phyloP scores from a whole-genome alignment of 2,329 filamentous ascomycete species.

The Alternaria sp. region DNA sequence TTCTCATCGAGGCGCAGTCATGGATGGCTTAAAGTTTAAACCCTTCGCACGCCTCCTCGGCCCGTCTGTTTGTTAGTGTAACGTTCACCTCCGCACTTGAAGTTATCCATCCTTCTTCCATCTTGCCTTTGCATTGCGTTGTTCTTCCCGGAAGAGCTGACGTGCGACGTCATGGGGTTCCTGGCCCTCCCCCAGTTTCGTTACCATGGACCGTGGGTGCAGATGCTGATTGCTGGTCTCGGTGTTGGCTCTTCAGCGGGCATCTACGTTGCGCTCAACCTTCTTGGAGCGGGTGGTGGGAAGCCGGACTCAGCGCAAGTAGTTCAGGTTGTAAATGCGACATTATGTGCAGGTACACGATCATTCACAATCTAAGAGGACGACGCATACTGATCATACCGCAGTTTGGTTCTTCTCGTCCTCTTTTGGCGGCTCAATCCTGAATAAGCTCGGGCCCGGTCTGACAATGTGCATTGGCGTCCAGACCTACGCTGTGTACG shows the following conservation, averaged over 20 bases:
- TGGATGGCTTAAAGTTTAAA: background rate
- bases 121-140: background rate
- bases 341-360: conserved; percentile 31
- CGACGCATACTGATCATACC: background rate
- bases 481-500: conserved; percentile 39
- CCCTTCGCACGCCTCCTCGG: background rate
- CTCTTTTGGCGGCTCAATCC: conserved; percentile 40
- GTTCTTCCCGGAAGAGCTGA: background rate
- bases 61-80: background rate
- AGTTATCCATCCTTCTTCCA: background rate
- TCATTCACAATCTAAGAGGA: too few relatives aligned
- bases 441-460: conserved; percentile 41
- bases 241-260: conserved; percentile 40
- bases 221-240: conserved; percentile 38
- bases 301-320: conserved; percentile 39
- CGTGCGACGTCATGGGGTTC: conserved; percentile 26
- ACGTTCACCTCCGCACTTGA: background rate
- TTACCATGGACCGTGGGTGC: conserved; percentile 41
- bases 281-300: conserved; percentile 39
- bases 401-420: conserved; percentile 43
- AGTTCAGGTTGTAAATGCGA: conserved; percentile 42
- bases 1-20: background rate
- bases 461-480: conserved; percentile 43
- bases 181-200: conserved; percentile 34
- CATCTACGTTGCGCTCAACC: conserved; percentile 40